Evolutionary conservation across 192 early-diverging fungal species (phyloP).

Genomic region (Backusella australiensis): DNA sequence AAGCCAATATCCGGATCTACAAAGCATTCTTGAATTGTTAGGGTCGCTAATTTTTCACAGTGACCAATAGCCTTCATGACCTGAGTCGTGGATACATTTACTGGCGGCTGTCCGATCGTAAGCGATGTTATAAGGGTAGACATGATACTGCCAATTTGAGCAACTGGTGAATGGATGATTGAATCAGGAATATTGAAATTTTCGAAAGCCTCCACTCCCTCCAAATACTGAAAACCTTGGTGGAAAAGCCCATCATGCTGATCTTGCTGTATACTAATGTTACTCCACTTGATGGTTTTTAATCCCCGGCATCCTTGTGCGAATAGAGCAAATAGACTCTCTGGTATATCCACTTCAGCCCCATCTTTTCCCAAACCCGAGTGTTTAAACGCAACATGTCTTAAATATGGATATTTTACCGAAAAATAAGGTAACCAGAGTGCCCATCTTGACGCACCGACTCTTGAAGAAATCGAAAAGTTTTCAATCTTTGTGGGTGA

Average conservation of each 20-base stretch:
- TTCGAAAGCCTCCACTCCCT: background rate
- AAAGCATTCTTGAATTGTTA: constrained; percentile 8
- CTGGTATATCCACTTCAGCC: background rate
- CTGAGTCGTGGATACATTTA: background rate
- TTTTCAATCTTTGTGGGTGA: background rate
- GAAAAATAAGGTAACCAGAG: constrained; percentile 14
- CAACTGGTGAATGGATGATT: background rate
- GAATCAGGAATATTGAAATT: constrained; percentile 2
- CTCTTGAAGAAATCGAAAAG: constrained; percentile 3
- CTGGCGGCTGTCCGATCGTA: constrained; percentile 1
- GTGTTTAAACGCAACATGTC: background rate
- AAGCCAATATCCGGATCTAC: background rate
- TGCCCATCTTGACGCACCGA: constrained; percentile 3
- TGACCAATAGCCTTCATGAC: constrained; percentile 4
- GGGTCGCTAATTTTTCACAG: background rate
- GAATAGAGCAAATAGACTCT: background rate
- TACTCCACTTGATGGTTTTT: background rate
- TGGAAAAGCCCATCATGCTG: constrained; percentile 1
- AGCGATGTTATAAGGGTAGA: background rate
- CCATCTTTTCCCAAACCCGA: constrained; percentile 12
- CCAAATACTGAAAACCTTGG: background rate
- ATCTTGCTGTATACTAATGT: background rate
- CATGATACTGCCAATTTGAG: background rate
- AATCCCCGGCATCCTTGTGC: background rate
- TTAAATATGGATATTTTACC: background rate